These are phyloP conservation scores for Didymella pinodella DNA, from an alignment of 2,329 filamentous ascomycete species.

Conservation along the genomic window DNA sequence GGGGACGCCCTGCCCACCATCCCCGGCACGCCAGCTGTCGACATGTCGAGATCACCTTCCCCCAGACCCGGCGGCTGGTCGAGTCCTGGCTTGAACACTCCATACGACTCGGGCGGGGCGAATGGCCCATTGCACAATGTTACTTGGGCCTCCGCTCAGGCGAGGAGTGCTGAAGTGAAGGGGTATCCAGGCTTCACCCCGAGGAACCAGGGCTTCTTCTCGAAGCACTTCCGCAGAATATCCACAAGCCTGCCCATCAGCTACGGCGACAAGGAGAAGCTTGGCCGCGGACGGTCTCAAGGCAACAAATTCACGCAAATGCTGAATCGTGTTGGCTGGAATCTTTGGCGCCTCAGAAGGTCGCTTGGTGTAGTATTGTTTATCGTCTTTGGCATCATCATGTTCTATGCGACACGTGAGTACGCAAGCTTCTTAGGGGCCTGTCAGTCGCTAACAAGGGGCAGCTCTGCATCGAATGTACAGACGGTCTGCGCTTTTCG, in stretches of 20 bases:
- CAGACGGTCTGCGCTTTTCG: conserved; percentile 75
- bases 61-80: conserved; percentile 89
- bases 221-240: conserved; percentile 80
- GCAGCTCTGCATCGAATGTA: conserved; percentile 68
- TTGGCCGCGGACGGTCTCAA: conserved; percentile 62
- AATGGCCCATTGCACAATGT: conserved; percentile 63
- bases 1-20: conserved; percentile 49
- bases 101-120: conserved; percentile 67
- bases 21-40: conserved; percentile 47
- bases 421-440: conserved; percentile 30
- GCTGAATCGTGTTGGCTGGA: conserved; percentile 53
- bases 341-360: conserved; percentile 72
- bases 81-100: conserved; percentile 78
- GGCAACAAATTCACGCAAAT: conserved; percentile 47
- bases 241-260: conserved; percentile 77
- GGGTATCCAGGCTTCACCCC: conserved; percentile 82
- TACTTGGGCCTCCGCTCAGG: conserved; percentile 84
- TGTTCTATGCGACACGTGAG: conserved; percentile 80
- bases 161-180: conserved; percentile 75
- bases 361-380: conserved; percentile 67
- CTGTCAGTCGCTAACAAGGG: conserved; percentile 19
- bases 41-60: conserved; percentile 89
- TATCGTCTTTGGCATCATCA: conserved; percentile 66
- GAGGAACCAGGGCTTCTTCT: conserved; percentile 86
- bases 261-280: conserved; percentile 81